A percentile compares a stretch with the other conserved stretches of the same genome.
phyloP scores from a whole-genome alignment of 768 basidiomycete species.

The Lactarius deliciosus region DNA sequence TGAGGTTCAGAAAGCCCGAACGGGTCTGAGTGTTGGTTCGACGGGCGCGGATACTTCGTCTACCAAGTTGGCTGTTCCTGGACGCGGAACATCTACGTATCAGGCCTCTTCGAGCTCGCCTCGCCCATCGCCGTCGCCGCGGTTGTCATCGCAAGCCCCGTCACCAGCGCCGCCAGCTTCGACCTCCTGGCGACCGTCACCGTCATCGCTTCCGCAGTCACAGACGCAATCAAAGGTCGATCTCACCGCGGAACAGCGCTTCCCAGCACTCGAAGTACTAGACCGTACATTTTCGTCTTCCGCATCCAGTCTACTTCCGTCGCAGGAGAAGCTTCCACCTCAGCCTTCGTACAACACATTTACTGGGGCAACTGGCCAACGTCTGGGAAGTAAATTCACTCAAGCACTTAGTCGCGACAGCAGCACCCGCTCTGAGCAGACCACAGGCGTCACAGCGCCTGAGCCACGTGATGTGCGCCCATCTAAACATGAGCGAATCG shows the following conservation, averaged over 20 bases:
- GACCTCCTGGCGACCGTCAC: slow-evolving; percentile 24
- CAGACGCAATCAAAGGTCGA: slow-evolving; percentile 36
- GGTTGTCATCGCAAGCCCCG: slow-evolving; percentile 19
- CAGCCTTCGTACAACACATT: slow-evolving; percentile 7
- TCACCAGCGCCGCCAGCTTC: slow-evolving; percentile 24
- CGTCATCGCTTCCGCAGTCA: slow-evolving; percentile 16
- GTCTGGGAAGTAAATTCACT: slow-evolving; percentile 18
- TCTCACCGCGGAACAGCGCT: slow-evolving; percentile 65
- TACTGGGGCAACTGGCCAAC: background rate
- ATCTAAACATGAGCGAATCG: slow-evolving; percentile 15
- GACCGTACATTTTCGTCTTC: slow-evolving; percentile 52
- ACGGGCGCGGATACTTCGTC: slow-evolving; percentile 4
- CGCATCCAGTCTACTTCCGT: slow-evolving; percentile 23
- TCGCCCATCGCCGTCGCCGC: slow-evolving; percentile 26
- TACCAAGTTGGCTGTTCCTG: slow-evolving; percentile 24
- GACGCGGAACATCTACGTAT: slow-evolving; percentile 16
- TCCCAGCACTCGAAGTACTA: slow-evolving; percentile 85
- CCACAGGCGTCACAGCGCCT: slow-evolving; percentile 54
- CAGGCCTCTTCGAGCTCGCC: slow-evolving; percentile 18
- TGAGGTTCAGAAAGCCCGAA: slow-evolving; percentile 70
- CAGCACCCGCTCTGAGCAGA: slow-evolving; percentile 55
- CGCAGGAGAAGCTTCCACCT: slow-evolving; percentile 9
- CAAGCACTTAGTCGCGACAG: slow-evolving; percentile 33
- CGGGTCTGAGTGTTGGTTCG: slow-evolving; percentile 55
- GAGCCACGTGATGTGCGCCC: slow-evolving; percentile 32